Base-by-base conservation (phyloP, 148 eudicot genomes). In the Suaeda aralocaspica region DNA sequence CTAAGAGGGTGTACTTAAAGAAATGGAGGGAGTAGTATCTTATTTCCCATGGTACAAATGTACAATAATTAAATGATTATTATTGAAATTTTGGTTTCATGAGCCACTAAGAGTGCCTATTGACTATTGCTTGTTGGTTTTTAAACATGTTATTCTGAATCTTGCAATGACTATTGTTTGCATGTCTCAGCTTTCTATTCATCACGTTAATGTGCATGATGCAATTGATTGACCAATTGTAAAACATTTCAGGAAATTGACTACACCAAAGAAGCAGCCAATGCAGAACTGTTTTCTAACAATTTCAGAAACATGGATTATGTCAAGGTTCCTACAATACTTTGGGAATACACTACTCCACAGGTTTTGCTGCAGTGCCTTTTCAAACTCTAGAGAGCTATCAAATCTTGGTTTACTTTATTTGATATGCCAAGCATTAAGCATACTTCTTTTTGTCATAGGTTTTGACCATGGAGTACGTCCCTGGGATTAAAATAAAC, bases 401-500 rank as follows among this genome's bases (percentile, higher is more conserved):
- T 2, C 64, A 62, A 59, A 36, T 26, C 62, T 30, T 34, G 19
- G 39, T 74, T 48, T 61, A 71, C 49, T 71, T 68, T 71, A 77
- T n/a, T n/a, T n/a, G n/a, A n/a, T n/a, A n/a, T 67, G 52, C 57
- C 66, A 24, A 67, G 59, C n/a, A n/a, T 80, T 64, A 71, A 51
- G 78, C 31, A 55, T 34, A 64, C 67, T 51, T 26, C n/a, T 34
- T 72, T 76, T 80, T 65, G 69, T 45, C 71, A 56, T 62, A 94
- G 98, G 87, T 94, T 67, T 82, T 94, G 73, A 87, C 96, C 12
- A 94, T 94, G 98, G 98, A 94, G 84, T 94, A 94, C 83, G 97
- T 94, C 60, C 98, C 98, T 9, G 98, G 98, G 65, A 94, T 94
- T 68, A 94, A 94, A 82, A 94, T 94, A 80, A 94, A 94, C 82